These are phyloP conservation scores for Zygnema circumcarinatum DNA, from an alignment of 139 green algal genomes.

Conservation along the genomic window DNA sequence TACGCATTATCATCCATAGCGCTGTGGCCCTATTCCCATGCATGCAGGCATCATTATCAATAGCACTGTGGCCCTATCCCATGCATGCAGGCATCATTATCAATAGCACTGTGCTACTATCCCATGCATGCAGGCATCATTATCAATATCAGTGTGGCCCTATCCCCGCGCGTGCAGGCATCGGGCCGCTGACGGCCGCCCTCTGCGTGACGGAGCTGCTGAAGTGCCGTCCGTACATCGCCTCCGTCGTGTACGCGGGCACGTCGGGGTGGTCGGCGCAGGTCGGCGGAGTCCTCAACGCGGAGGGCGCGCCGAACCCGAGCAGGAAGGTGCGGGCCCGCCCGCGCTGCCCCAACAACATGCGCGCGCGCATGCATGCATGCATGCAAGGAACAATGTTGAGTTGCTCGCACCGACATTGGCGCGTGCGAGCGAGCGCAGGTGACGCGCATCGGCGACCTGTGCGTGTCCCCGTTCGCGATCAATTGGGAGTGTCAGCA, in stretches of 20 bases:
- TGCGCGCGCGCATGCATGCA: background rate
- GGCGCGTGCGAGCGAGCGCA: background rate
- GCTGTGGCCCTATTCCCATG: no score
- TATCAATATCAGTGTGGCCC: no score
- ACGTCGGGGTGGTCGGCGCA: constrained; percentile 18
- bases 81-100: no score
- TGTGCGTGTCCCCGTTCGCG: background rate
- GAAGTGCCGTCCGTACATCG: constrained; percentile 12
- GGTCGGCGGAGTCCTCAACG: constrained; percentile 31
- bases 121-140: no score
- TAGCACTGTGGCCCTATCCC: no score
- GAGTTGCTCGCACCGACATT: background rate
- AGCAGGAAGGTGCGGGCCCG: background rate
- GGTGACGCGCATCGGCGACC: constrained; percentile 19
- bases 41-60: no score
- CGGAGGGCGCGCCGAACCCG: constrained; percentile 15
- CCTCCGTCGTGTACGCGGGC: constrained; percentile 6
- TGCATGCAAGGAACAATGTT: background rate
- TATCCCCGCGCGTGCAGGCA: constrained; percentile 30
- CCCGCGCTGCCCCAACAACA: no score
- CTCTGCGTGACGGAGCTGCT: constrained; percentile 36
- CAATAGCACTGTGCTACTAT: no score
- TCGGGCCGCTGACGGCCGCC: background rate
- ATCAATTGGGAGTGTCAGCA: constrained; percentile 34
- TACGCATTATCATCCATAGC: no score